Conservation (phyloP, 768 basidiomycete genomes). For the Amanita jacksonii region DNA sequence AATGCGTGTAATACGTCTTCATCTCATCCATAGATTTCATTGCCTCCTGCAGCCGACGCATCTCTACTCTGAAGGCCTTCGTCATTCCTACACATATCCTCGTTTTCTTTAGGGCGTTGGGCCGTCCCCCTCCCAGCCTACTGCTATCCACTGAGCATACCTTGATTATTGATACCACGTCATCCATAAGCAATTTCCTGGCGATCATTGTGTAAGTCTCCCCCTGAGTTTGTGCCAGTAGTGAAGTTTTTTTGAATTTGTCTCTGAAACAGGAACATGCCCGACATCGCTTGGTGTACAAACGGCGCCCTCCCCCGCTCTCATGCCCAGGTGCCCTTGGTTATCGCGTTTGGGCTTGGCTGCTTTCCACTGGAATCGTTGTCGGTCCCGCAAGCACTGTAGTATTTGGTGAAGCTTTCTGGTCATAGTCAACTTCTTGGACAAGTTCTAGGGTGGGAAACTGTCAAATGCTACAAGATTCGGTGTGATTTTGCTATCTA, state of each 20-base stretch:
- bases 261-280: conserved; percentile 42
- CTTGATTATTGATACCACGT: conserved; percentile 62
- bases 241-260: background rate
- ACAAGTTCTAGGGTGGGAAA: conserved; percentile 53
- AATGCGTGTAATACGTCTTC: conserved; percentile 48
- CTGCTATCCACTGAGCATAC: conserved; percentile 52
- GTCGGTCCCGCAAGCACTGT: conserved; percentile 69
- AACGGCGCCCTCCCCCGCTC: conserved; percentile 45
- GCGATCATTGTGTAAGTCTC: conserved; percentile 54
- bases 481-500: conserved; percentile 29
- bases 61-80: conserved; percentile 73
- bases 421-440: conserved; percentile 67
- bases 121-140: conserved; percentile 58
- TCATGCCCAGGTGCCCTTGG: conserved; percentile 54
- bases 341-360: too few species aligned
- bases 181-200: conserved; percentile 72
- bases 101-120: conserved; percentile 72
- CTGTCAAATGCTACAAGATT: conserved; percentile 61
- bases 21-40: background rate
- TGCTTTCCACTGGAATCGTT: conserved; percentile 66
- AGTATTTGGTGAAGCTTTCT: conserved; percentile 70
- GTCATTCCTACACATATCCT: conserved; percentile 58
- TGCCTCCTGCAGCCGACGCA: conserved; percentile 41
- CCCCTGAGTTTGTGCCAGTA: conserved; percentile 2
- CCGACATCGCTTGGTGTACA: conserved; percentile 65